Evolutionary conservation across 2,329 filamentous ascomycete species (phyloP).

Genomic region (Leptographium radiaticola): DNA sequence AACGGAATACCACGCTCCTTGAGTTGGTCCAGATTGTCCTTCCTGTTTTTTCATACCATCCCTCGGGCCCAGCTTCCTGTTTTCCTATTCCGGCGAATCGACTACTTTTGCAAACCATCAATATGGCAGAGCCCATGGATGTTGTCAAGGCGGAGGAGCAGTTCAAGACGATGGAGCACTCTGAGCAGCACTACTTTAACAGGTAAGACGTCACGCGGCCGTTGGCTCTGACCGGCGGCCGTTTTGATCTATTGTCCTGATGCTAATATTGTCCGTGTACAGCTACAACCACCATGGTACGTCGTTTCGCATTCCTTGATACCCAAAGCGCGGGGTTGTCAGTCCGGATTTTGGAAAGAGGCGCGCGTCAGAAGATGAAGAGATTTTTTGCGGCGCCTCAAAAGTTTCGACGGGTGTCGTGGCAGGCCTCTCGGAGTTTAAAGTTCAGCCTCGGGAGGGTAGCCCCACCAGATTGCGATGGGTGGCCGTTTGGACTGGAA

Average conservation of each 20-base stretch:
- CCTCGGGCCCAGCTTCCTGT: neutral
- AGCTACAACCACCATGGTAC: conserved; percentile 98
- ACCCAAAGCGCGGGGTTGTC: neutral
- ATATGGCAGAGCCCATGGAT: conserved; percentile 39
- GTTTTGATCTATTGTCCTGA: neutral
- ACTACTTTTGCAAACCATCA: neutral
- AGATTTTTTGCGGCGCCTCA: neutral
- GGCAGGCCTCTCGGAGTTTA: no score
- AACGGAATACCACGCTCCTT: neutral
- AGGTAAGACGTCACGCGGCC: conserved; percentile 41
- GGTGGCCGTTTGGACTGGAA: neutral
- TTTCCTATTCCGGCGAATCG: neutral
- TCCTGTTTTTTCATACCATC: neutral
- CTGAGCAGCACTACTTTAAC: conserved; percentile 99
- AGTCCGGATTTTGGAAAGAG: no score
- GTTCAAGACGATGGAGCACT: conserved; percentile 70
- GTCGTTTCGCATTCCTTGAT: conserved; percentile 10
- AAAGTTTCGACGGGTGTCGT: conserved; percentile 7
- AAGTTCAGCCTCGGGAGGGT: neutral
- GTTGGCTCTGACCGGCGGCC: conserved; percentile 8
- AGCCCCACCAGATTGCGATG: neutral
- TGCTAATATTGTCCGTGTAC: conserved; percentile 16
- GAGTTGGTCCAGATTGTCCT: neutral
- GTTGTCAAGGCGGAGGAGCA: conserved; percentile 46
- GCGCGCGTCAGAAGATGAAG: neutral